phyloP scores from a whole-genome alignment of 768 basidiomycete genomes.

The Crassisporium funariophilum region DNA sequence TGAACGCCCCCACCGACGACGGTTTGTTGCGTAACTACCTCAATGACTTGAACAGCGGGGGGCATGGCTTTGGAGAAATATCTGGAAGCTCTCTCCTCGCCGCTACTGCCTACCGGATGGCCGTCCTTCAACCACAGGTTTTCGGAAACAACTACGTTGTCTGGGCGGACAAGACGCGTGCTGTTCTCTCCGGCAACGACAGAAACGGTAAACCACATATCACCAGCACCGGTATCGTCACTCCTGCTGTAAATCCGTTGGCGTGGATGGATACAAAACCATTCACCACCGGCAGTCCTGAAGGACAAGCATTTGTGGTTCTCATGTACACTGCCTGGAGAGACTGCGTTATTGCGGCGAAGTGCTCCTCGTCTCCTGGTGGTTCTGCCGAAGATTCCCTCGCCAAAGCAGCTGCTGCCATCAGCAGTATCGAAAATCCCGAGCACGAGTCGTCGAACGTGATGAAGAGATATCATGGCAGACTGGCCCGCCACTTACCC shows the following conservation, averaged over 20 bases:
- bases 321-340: conserved; percentile 45
- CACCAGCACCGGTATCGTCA: conserved; percentile 30
- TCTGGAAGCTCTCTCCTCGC: conserved; percentile 45
- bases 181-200: conserved; percentile 30
- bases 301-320: conserved; percentile 43
- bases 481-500: too few species aligned
- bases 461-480: too few species aligned
- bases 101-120: conserved; percentile 42
- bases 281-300: conserved; percentile 40
- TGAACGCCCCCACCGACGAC: conserved; percentile 29
- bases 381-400: too few species aligned
- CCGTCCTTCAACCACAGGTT: conserved; percentile 31
- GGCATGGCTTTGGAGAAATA: conserved; percentile 45
- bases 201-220: conserved; percentile 29
- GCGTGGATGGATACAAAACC: conserved; percentile 38
- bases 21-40: conserved; percentile 46
- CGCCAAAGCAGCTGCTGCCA: too few species aligned
- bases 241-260: conserved; percentile 42
- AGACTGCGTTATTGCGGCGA: conserved; percentile 34
- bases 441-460: too few species aligned
- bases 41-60: conserved; percentile 27
- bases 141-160: conserved; percentile 32
- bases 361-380: too few species aligned
- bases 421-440: too few species aligned
- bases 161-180: conserved; percentile 39